Base-by-base conservation (phyloP, 257 asterid species). In the Hygrophila difformis region DNA sequence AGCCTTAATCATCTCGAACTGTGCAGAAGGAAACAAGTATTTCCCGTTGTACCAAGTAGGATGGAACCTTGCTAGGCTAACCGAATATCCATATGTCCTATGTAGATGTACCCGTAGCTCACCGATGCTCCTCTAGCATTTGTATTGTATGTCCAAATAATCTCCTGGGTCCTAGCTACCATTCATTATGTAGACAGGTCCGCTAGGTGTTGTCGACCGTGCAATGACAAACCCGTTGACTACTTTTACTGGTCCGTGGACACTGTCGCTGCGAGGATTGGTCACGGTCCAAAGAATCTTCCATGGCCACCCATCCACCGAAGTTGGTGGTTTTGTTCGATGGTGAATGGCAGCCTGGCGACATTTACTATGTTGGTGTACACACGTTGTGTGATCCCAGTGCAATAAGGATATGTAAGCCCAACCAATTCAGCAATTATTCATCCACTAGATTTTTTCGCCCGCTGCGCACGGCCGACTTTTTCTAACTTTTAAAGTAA, bases 251-350 rank as follows among this genome's bases (percentile, higher is more conserved):
- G 93, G 93, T 13, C 91, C 93, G 3, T 57, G 76, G 15, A 85
- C 65, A 0, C 66, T 56, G 0, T 79, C 91, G 12, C 75, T 79
- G 72, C 93, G 79, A 0, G 97, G 97, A 12, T 82, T 54, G 1
- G 93, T 91, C 0, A 85, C 75, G 23, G 94, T 51, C 97, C 94
- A 87, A 0, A 83, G 66, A 38, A 80, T 73, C 34, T 44, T 41
- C 81, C 71, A 77, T 24, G 1, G 87, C 94, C 45, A 87, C 94
- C 94, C 97, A 87, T 44, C 75, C 93, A 17, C 93, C 93, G 1
- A 74, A 69, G 0, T 70, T 69, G 14, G 93, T 83, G 35, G 67
- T 77, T 48, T 14, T 70, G 8, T 45, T 63, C 0, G 78, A 70
- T 5, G 8, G 57, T 53, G 66, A 83, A 80, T 8, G 71, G 69